Percentiles rank a stretch among this genome's conserved stretches.
These are phyloP conservation scores for Immersiporthe knoxdaviesiana DNA, from an alignment of 2,329 filamentous ascomycete species.

Conservation along the genomic window DNA sequence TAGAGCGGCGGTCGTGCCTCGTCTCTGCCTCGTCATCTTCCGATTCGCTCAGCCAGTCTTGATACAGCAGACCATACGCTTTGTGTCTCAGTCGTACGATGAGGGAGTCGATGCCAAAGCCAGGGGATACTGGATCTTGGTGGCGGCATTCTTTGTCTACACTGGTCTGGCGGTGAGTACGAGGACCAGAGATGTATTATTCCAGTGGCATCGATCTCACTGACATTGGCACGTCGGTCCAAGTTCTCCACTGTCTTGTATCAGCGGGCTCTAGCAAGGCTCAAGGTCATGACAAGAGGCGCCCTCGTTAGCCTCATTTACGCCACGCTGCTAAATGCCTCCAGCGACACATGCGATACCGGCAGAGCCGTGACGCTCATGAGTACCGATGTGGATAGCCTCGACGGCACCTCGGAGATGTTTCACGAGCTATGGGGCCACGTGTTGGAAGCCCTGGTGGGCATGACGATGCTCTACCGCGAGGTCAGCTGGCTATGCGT, in stretches of 20 bases:
- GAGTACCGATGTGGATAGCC: slow-evolving; percentile 45
- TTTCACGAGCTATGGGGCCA: slow-evolving; percentile 49
- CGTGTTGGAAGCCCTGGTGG: slow-evolving; percentile 46
- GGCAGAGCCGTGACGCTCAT: slow-evolving; percentile 44
- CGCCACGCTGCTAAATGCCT: slow-evolving; percentile 14
- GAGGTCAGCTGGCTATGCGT: slow-evolving; percentile 49
- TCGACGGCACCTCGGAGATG: slow-evolving; percentile 41
- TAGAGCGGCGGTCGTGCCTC: slow-evolving; percentile 39
- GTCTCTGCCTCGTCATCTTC: slow-evolving; percentile 44
- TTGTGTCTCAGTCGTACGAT: slow-evolving; percentile 30
- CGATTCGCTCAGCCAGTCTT: slow-evolving; percentile 46
- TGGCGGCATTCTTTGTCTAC: slow-evolving; percentile 41
- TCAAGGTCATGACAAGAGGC: slow-evolving; percentile 33
- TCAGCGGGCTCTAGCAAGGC: slow-evolving; percentile 31
- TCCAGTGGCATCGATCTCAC: neutral
- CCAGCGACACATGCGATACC: slow-evolving; percentile 35
- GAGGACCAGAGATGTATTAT: neutral
- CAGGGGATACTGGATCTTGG: slow-evolving; percentile 38
- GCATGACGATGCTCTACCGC: slow-evolving; percentile 42
- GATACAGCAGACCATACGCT: slow-evolving; percentile 44
- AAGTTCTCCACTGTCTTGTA: slow-evolving; percentile 33
- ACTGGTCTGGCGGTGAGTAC: slow-evolving; percentile 43
- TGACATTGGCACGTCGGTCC: neutral
- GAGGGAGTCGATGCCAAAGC: neutral
- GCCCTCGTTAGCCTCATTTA: slow-evolving; percentile 33